These are phyloP conservation scores for Dioscorea alata DNA, from an alignment of 106 monocot genomes.

Conservation along the genomic window DNA sequence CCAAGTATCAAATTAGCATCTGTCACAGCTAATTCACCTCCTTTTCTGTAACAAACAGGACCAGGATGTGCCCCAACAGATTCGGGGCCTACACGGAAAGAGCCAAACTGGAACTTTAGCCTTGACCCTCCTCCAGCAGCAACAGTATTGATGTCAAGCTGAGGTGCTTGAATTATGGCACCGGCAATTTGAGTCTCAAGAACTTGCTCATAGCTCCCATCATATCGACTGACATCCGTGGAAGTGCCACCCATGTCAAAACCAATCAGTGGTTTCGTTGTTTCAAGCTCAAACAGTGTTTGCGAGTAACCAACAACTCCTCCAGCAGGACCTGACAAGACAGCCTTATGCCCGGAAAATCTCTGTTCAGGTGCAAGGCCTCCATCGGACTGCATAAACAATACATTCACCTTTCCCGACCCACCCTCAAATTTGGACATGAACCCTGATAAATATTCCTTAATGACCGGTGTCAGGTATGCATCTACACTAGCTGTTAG, in stretches of 20 bases:
- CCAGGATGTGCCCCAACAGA: slow-evolving; percentile 99
- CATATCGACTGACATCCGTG: slow-evolving; percentile 89
- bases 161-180: slow-evolving; percentile 89
- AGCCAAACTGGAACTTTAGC: slow-evolving; percentile 89
- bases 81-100: slow-evolving; percentile 92
- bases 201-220: slow-evolving; percentile 84
- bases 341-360: slow-evolving; percentile 92
- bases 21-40: slow-evolving; percentile 87
- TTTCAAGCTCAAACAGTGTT: slow-evolving; percentile 78
- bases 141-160: slow-evolving; percentile 95
- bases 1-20: slow-evolving; percentile 93
- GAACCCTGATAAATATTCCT: slow-evolving; percentile 85
- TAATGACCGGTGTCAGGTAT: slow-evolving; percentile 87
- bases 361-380: slow-evolving; percentile 79
- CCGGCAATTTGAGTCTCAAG: slow-evolving; percentile 94
- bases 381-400: slow-evolving; percentile 98
- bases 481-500: slow-evolving; percentile 93
- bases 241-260: slow-evolving; percentile 99
- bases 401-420: slow-evolving; percentile 64
- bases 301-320: slow-evolving; percentile 97
- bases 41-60: slow-evolving; percentile 95
- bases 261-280: slow-evolving; percentile 78
- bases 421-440: slow-evolving; percentile 84
- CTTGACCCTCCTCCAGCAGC: slow-evolving; percentile 98
- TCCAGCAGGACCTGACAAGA: slow-evolving; percentile 92